phyloP scores from a whole-genome alignment of 805 yeast genomes.

The Scheffersomyces stipitis region DNA sequence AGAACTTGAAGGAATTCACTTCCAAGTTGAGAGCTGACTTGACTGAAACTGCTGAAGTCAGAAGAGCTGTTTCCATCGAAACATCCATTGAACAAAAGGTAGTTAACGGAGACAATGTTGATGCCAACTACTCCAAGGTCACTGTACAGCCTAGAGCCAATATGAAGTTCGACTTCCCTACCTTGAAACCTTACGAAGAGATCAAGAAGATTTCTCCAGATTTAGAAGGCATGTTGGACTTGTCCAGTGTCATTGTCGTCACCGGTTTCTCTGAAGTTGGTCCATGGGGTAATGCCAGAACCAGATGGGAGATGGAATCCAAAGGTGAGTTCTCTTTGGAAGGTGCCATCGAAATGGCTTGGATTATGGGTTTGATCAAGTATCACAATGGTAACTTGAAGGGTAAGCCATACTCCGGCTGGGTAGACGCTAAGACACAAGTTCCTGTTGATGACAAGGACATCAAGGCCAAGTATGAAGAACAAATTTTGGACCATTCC shows the following conservation, averaged over 20 bases:
- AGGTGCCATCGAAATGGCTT: conserved; percentile 98
- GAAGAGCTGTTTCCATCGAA: conserved; percentile 94
- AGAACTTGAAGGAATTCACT: conserved; percentile 87
- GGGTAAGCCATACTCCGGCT: conserved; percentile 91
- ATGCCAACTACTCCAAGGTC: conserved; percentile 76
- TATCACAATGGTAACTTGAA: conserved; percentile 89
- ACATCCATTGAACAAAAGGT: conserved; percentile 83
- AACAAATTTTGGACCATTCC: conserved; percentile 82
- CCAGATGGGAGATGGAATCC: conserved; percentile 99
- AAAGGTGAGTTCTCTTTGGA: conserved; percentile 91
- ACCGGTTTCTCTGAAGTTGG: conserved; percentile 99
- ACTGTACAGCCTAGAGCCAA: conserved; percentile 91
- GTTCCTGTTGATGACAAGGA: conserved; percentile 94
- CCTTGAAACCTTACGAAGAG: conserved; percentile 72
- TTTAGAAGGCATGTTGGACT: conserved; percentile 86
- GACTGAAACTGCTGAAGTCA: conserved; percentile 80
- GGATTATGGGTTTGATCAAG: conserved; percentile 98
- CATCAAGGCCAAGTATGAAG: conserved; percentile 88
- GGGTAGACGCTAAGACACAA: conserved; percentile 94
- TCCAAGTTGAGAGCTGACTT: conserved; percentile 73
- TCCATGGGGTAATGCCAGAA: conserved; percentile 99
- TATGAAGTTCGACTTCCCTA: conserved; percentile 92
- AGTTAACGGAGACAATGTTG: conserved; percentile 85
- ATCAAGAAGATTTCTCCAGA: conserved; percentile 68
- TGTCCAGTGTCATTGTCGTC: conserved; percentile 88